Percentiles rank a stretch among this genome's conserved stretches.
Evolutionary conservation across 805 yeast genomes (phyloP).

Genomic region (Yarrowia sp.): DNA sequence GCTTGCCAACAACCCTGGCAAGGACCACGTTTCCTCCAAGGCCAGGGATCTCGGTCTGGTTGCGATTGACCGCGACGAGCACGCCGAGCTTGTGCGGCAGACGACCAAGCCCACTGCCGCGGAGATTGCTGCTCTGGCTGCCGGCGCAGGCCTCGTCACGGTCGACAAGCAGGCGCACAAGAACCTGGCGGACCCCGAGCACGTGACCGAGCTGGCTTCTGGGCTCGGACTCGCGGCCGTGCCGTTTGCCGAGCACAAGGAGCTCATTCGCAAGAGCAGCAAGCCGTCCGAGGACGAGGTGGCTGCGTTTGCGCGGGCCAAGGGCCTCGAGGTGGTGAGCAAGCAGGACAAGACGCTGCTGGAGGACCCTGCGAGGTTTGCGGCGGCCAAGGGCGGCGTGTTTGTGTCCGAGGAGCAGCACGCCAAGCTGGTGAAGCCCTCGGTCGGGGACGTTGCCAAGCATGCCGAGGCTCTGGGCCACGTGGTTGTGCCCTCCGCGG

Average conservation of each 20-base stretch:
- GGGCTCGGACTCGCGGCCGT: slow-evolving; percentile 26
- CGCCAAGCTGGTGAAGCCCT: slow-evolving; percentile 9
- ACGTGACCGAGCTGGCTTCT: slow-evolving; percentile 31
- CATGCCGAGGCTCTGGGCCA: not conserved
- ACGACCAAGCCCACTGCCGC: slow-evolving; percentile 28
- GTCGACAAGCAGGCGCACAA: not conserved
- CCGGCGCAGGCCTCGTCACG: not conserved
- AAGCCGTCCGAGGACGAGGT: slow-evolving; percentile 22
- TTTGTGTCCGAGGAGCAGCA: not conserved
- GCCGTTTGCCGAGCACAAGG: slow-evolving; percentile 26
- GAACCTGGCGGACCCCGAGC: not conserved
- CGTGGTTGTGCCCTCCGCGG: slow-evolving; percentile 21
- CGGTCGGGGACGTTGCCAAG: slow-evolving; percentile 30
- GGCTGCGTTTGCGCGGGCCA: slow-evolving; percentile 30
- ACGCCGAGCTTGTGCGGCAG: slow-evolving; percentile 28
- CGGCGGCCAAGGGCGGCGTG: not conserved
- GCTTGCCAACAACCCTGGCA: slow-evolving; percentile 7
- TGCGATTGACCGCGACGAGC: slow-evolving; percentile 39
- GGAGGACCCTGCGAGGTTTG: slow-evolving; percentile 28
- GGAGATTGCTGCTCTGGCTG: slow-evolving; percentile 25
- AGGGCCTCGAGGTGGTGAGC: slow-evolving; percentile 29
- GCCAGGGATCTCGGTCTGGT: slow-evolving; percentile 36
- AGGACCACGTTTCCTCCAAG: slow-evolving; percentile 27
- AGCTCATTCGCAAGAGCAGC: slow-evolving; percentile 33
- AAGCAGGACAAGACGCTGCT: slow-evolving; percentile 13